These are phyloP conservation scores for Aspergillus cavernicola DNA, from an alignment of 495 filamentous ascomycete genomes.

Conservation along the genomic window DNA sequence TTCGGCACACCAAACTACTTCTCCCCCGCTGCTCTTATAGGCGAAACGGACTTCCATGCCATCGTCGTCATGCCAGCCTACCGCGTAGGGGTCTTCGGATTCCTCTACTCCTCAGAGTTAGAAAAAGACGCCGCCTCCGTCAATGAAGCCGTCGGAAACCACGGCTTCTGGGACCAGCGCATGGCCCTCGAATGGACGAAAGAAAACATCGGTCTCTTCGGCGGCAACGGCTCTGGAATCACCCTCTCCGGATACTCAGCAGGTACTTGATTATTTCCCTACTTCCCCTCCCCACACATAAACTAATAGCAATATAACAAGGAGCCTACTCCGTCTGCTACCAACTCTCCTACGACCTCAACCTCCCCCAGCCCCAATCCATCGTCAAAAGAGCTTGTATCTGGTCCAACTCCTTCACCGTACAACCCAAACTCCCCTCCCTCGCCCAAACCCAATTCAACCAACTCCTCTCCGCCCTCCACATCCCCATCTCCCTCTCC, in stretches of 20 bases:
- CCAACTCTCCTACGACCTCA: conserved; percentile 54
- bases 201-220: conserved; percentile 57
- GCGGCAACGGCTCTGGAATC: conserved; percentile 59
- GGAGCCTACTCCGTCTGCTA: conserved; percentile 63
- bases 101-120: conserved; percentile 53
- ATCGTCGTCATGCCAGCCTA: conserved; percentile 66
- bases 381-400: conserved; percentile 49
- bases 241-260: conserved; percentile 66
- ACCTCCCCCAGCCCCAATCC: conserved; percentile 32
- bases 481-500: conserved; percentile 41
- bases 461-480: conserved; percentile 44
- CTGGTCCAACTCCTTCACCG: conserved; percentile 53
- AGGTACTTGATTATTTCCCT: conserved; percentile 20
- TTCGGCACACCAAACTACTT: conserved; percentile 48
- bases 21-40: conserved; percentile 46
- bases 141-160: conserved; percentile 48
- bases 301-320: conserved; percentile 12
- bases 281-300: background rate
- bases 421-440: conserved; percentile 46
- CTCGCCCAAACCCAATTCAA: conserved; percentile 53
- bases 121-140: conserved; percentile 49
- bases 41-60: conserved; percentile 45
- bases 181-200: conserved; percentile 61
- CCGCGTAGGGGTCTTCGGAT: conserved; percentile 64
- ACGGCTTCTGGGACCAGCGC: conserved; percentile 68